Percentiles rank a stretch among this genome's conserved stretches.
phyloP scores from a whole-genome alignment of 495 filamentous ascomycete genomes.

The Xylaria palmicola region DNA sequence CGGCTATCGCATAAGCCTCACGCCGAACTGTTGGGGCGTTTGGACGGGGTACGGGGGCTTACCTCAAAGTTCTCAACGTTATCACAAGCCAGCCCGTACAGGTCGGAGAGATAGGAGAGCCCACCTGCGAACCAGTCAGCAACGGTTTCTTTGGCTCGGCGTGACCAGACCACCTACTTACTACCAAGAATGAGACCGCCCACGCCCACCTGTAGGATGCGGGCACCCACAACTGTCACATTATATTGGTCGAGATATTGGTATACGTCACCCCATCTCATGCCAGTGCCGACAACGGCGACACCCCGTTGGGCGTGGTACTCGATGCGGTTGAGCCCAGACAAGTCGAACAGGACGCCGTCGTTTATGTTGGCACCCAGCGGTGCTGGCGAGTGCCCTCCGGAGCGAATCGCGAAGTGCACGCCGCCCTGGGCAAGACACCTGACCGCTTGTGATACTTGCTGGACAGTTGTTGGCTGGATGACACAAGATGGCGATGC shows the following conservation, averaged over 20 bases:
- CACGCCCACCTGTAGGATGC: slow-evolving; percentile 44
- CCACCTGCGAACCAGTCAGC: slow-evolving; percentile 30
- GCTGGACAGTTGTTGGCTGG: slow-evolving; percentile 34
- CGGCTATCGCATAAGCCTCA: neutral
- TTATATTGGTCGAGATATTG: slow-evolving; percentile 41
- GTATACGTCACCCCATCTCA: slow-evolving; percentile 51
- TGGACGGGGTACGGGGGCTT: neutral
- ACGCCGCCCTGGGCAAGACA: slow-evolving; percentile 31
- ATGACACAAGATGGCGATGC: slow-evolving; percentile 45
- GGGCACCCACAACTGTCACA: slow-evolving; percentile 49
- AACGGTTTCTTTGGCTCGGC: slow-evolving; percentile 13
- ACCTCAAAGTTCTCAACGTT: slow-evolving; percentile 54
- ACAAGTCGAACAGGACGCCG: slow-evolving; percentile 54
- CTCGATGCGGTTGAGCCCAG: slow-evolving; percentile 40
- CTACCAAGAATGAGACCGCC: slow-evolving; percentile 43
- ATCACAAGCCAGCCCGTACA: slow-evolving; percentile 56
- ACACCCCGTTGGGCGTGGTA: slow-evolving; percentile 43
- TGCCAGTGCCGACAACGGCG: slow-evolving; percentile 47
- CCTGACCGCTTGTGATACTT: slow-evolving; percentile 29
- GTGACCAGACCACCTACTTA: slow-evolving; percentile 9
- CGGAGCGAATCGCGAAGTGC: slow-evolving; percentile 48
- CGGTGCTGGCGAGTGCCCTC: slow-evolving; percentile 48
- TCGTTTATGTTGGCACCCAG: slow-evolving; percentile 50
- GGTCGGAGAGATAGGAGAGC: slow-evolving; percentile 47
- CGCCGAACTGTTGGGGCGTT: neutral